Evolutionary conservation across 176 grass and related monocot genomes (phyloP).

Genomic region (Rhipidocladum racemiflorum): DNA sequence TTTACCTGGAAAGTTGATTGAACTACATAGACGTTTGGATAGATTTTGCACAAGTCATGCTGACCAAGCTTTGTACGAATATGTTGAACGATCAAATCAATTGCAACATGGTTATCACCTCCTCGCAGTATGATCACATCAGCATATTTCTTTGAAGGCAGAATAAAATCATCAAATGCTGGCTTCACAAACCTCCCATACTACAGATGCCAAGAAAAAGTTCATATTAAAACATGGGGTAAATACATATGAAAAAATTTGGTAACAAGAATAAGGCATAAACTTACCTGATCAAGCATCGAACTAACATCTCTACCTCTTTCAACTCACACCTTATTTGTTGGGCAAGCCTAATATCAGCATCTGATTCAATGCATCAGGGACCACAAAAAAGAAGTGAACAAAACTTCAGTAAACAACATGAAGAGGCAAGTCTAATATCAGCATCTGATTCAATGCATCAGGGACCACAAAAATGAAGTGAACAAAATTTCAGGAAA

Average conservation of each 20-base stretch:
- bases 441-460: too few relatives aligned
- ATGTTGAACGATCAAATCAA: conserved; percentile 98
- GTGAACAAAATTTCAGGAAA: conserved; percentile 31
- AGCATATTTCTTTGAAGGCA: conserved; percentile 94
- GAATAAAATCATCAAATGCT: conserved; percentile 97
- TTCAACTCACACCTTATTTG: conserved; percentile 96
- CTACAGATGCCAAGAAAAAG: conserved; percentile 45
- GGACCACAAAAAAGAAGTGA: conserved; percentile 11
- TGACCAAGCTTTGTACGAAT: too few relatives aligned
- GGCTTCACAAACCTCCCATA: conserved; percentile 99
- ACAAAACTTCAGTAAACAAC: too few relatives aligned
- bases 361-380: conserved; percentile 57
- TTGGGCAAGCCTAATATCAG: conserved; percentile 90
- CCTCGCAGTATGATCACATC: conserved; percentile 97
- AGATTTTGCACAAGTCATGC: too few relatives aligned
- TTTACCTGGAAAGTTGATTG: too few relatives aligned
- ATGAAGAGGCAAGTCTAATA: too few relatives aligned
- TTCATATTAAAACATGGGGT: conserved; percentile 8
- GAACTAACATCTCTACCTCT: too few relatives aligned
- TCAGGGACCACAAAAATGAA: too few relatives aligned
- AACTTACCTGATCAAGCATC: conserved; percentile 86
- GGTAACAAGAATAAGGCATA: neutral
- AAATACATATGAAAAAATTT: neutral
- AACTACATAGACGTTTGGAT: too few relatives aligned
- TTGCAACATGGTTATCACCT: conserved; percentile 93